Base-by-base conservation (phyloP, 176 grass and related monocot species). In the Carex parvula region DNA sequence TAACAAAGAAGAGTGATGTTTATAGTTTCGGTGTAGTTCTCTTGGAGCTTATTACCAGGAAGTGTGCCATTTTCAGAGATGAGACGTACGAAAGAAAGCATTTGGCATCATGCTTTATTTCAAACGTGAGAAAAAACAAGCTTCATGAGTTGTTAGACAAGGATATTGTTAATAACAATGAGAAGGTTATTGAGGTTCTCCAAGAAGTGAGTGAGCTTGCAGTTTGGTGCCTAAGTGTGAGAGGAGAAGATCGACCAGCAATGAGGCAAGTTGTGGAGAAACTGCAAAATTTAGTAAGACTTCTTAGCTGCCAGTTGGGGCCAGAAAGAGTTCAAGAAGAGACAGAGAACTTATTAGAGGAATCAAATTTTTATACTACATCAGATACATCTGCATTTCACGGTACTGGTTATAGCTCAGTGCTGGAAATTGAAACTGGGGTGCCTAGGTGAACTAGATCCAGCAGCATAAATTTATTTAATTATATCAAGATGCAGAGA, bases 181-280 rank as follows among this genome's bases (percentile, higher is more conserved):
- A 44, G 42, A 44, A 44, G 42, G 42, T 44, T 6, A 44, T 44
- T 8, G 42, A 44, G 8, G 8, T 44, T 44, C 42, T 44, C 42
- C 42, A 44, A 44, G 42, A 44, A 44, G 0, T 8, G 6, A 44
- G 42, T 7, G 6, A 44, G 7, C 42, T 29, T 6, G 67, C 56
- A 8, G 24, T 71, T 16, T 21, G 80, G 24, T 86, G 84, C 60
- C 60, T 86, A 39, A 71, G 68, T 44, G 13, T 81, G 29, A 66
- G 67, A 42, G 85, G 64, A 42, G 74, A 81, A 35, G 76, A 58
- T 35, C 61, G 84, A 16, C 70, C 84, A 15, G 41, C 74, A 18
- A 85, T 85, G 67, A 48, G 17, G 55, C 50, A 70, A 44, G 9
- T 86, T 21, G 59, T 54, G 26, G 62, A 86, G 9, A 68, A 68